Evolutionary conservation across 2,329 filamentous ascomycete genomes (phyloP), one percentile per base, ranked within the genome.

Genomic region (Arthrobotrys musiformis): DNA sequence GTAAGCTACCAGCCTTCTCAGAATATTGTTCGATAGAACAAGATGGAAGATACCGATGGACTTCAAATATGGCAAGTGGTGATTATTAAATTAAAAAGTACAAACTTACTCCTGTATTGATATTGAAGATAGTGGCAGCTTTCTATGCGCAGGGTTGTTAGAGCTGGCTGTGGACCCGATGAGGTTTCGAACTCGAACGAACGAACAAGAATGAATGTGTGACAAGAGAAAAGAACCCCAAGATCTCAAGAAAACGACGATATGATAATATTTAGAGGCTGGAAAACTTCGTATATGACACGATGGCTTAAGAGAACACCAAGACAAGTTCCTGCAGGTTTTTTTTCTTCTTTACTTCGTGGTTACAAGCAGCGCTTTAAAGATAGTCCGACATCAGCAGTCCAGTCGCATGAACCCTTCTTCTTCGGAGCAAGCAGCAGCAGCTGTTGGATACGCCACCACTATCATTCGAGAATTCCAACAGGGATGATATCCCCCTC

Each of bases 321-420:
- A 58, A 37, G 28, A 46, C 37, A 60, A 37, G 48, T 46, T 62
- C 67, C 56, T 46, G 58, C 30, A 37, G 68, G 26, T 40, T 58
- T 62, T 42, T 42, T 8, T n/a, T 19, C 19, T 19, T 42, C n/a
- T 42, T 42, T 42, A 4, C 54, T 61, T 46, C 42, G 68, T 46
- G 68, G 68, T 72, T 50, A 64, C 35, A 54, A 35, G 13, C 58
- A n/a, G 68, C 58, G 58, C 68, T 72, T 62, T 63, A 72, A 70
- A 64, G 68, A 61, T 64, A 46, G 44, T 22, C 17, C 50, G 50
- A 15, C 19, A 33, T 8, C 50, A 54, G n/a, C 50, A 70, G 42
- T n/a, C 37, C 17, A 70, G 68, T 56, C 58, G 68, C 58, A 72
- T 50, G 67, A 26, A 70, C 50, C 46, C 33, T 50, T 70, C 40